Evolutionary conservation across 108 stramenopile species (phyloP), one percentile per base, ranked within the genome.

Genomic region (Cyclotella cryptica): DNA sequence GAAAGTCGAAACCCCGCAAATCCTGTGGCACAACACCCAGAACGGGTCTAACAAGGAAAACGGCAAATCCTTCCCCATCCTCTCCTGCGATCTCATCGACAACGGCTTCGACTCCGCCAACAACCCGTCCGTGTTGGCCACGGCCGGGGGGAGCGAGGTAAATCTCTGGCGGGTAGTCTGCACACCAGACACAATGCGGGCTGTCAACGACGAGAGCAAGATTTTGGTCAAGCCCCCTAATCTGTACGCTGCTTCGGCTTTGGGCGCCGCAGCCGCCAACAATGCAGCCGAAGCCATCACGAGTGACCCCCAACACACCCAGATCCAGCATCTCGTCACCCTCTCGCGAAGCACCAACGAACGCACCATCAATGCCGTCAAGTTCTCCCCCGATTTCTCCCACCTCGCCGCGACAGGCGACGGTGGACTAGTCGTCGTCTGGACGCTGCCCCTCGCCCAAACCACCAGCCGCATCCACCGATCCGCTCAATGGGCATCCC

Each of bases 1-100:
- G 97, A 96, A 91, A 61, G 89, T 97, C 12, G 96, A 97, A 86
- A 97, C 96, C n/a, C 97, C 97, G 11, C 97, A 98, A 85, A 95
- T 98, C 49, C 83, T 93, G 43, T 98, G 97, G 97, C 95, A 91
- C 66, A 71, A 75, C 51, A 74, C 81, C n/a, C 70, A 89, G 60
- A 83, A 83, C 54, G 63, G 69, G 0, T 71, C 76, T 49, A 90
- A 94, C 29, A 89, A 84, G 26, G 93, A 96, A 51, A 85, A 88
- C 26, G 92, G 92, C 47, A 92, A 90, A 69, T 94, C 93, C 82
- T 92, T 88, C 18, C 96, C 96, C 13, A 72, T 97, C 24, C 86
- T 90, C 63, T 92, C 93, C 21, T 60, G 77, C 85, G 79, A 88
- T 68, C 49, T 84, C 14, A 70, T 82, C 55, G 65, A 35, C 35